Conservation (phyloP, 2,329 filamentous ascomycete genomes). For the Penicillium aurantiogriseum region DNA sequence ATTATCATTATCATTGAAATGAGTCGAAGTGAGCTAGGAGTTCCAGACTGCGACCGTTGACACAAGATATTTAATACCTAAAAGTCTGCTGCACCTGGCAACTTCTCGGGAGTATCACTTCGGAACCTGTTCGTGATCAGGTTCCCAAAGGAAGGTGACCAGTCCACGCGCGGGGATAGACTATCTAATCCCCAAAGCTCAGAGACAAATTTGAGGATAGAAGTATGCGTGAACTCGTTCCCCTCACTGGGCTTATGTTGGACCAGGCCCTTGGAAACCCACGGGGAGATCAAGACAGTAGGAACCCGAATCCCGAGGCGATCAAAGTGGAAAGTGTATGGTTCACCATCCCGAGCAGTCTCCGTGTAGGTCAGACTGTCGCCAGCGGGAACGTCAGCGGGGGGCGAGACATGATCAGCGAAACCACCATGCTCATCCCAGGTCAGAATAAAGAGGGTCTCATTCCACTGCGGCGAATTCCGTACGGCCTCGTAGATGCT, state of each 20-base stretch:
- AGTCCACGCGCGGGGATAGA: constrained; percentile 40
- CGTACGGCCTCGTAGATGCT: constrained; percentile 48
- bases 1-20: neutral
- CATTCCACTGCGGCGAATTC: constrained; percentile 47
- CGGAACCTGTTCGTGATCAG: constrained; percentile 28
- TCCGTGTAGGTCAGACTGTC: constrained; percentile 40
- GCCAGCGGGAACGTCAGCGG: constrained; percentile 39
- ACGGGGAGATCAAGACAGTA: constrained; percentile 36
- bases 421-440: constrained; percentile 52
- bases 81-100: constrained; percentile 28
- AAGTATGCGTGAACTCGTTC: constrained; percentile 47
- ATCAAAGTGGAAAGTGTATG: constrained; percentile 35
- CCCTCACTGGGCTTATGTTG: constrained; percentile 40
- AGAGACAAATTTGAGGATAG: constrained; percentile 44
- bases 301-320: constrained; percentile 34
- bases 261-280: constrained; percentile 44
- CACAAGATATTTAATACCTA: constrained; percentile 7
- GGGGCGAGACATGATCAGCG: constrained; percentile 48
- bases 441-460: constrained; percentile 49
- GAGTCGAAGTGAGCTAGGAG: neutral
- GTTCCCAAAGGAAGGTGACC: constrained; percentile 40
- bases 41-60: neutral
- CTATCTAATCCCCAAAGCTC: constrained; percentile 45
- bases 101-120: constrained; percentile 26
- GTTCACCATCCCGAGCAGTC: constrained; percentile 23